phyloP scores from a whole-genome alignment of 768 basidiomycete genomes.

The Cystobasidium onofrii region DNA sequence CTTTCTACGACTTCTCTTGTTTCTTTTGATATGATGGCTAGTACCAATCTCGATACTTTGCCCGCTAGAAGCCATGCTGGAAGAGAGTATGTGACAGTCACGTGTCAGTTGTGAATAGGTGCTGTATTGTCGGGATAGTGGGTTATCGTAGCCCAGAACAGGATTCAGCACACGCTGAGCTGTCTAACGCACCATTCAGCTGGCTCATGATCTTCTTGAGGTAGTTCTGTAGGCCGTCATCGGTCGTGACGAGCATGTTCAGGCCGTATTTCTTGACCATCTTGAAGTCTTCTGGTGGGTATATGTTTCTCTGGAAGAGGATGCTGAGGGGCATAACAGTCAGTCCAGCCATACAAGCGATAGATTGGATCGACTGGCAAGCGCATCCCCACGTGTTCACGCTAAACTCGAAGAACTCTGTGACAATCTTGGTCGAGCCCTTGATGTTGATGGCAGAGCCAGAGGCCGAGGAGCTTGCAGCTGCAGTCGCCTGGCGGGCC shows the following conservation, averaged over 20 bases:
- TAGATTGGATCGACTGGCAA: too few relatives aligned
- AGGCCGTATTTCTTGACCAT: slow-evolving; percentile 99
- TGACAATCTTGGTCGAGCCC: slow-evolving; percentile 84
- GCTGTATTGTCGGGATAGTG: too few relatives aligned
- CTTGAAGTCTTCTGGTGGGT: slow-evolving; percentile 89
- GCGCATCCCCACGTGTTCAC: slow-evolving; percentile 76
- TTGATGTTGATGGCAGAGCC: slow-evolving; percentile 70
- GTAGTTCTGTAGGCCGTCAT: slow-evolving; percentile 85
- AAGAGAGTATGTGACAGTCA: neutral
- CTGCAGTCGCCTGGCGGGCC: neutral
- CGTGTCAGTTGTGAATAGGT: neutral
- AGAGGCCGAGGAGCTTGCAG: neutral
- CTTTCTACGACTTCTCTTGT: slow-evolving; percentile 82
- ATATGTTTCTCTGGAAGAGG: slow-evolving; percentile 90
- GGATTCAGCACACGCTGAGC: too few relatives aligned
- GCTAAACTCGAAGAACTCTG: slow-evolving; percentile 99
- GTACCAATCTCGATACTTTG: slow-evolving; percentile 83
- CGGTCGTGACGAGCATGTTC: slow-evolving; percentile 86
- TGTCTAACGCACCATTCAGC: slow-evolving; percentile 81
- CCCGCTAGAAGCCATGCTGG: slow-evolving; percentile 89
- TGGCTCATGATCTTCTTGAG: slow-evolving; percentile 87
- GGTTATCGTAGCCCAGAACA: too few relatives aligned
- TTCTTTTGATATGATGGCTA: slow-evolving; percentile 93
- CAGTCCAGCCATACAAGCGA: too few relatives aligned
- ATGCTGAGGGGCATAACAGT: slow-evolving; percentile 54